Evolutionary conservation across 1,284 basidiomycete species (phyloP).

Genomic region (Marasmius fiardii): DNA sequence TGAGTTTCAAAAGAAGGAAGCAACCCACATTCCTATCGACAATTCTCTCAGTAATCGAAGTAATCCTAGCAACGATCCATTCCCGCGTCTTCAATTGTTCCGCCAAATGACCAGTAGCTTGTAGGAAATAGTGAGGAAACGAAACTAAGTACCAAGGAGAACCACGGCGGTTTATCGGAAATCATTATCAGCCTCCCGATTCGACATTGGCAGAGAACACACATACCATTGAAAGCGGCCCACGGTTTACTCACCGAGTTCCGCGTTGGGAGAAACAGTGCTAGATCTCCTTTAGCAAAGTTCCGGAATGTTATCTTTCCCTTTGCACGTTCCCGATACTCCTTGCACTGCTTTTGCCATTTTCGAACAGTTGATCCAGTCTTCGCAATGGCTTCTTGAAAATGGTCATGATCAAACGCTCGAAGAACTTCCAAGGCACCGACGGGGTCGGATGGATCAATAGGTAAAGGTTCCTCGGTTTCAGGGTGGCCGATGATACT

Average conservation of each 20-base stretch:
- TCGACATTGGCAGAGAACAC: neutral
- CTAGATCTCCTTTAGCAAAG: slow-evolving; percentile 90
- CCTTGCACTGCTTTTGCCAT: slow-evolving; percentile 95
- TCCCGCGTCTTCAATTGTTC: slow-evolving; percentile 85
- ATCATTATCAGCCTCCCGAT: slow-evolving; percentile 9
- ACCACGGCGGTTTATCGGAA: slow-evolving; percentile 36
- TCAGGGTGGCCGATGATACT: slow-evolving; percentile 42
- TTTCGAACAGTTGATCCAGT: slow-evolving; percentile 86
- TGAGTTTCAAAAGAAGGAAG: slow-evolving; percentile 12
- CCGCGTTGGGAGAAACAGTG: slow-evolving; percentile 92
- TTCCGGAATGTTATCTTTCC: slow-evolving; percentile 94
- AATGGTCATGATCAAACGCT: slow-evolving; percentile 79
- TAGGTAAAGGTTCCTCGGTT: slow-evolving; percentile 60
- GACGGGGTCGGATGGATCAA: slow-evolving; percentile 70
- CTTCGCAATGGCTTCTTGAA: slow-evolving; percentile 77
- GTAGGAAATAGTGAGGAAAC: slow-evolving; percentile 96
- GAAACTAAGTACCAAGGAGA: slow-evolving; percentile 68
- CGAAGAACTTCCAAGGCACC: slow-evolving; percentile 66
- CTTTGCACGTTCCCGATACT: slow-evolving; percentile 87
- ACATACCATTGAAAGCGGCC: slow-evolving; percentile 93
- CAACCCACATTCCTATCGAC: slow-evolving; percentile 71
- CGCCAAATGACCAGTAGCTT: slow-evolving; percentile 79
- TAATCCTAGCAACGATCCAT: slow-evolving; percentile 94
- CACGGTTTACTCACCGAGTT: slow-evolving; percentile 91
- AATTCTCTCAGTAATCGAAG: slow-evolving; percentile 81